Base-by-base conservation (phyloP, 129 eudicot genomes). In the Tagetes patula region DNA sequence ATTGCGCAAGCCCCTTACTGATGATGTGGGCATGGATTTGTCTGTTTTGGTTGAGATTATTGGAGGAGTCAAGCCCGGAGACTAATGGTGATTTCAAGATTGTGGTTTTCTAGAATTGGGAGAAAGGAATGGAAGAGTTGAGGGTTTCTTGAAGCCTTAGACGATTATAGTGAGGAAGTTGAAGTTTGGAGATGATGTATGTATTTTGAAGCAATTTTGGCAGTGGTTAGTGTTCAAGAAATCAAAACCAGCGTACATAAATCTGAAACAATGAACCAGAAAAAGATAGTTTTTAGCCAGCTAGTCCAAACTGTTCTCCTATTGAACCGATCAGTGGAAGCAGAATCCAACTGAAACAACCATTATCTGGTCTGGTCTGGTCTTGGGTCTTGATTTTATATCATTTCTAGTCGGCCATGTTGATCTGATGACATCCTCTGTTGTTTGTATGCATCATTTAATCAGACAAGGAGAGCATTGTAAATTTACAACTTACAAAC, bases 1-100 rank as follows among this genome's bases (percentile, higher is more conserved):
- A 84, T 52, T 88, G 85, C 65, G 85, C 71, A 32, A 88, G 86
- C 47, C 85, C 74, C 30, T 49, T 67, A 4, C 74, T 86, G 60
- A 84, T 72, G 14, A 84, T 71, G 48, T 79, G 91, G 52, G 87
- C 92, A 67, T 91, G 90, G 48, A 87, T 68, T 81, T 82, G 87
- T 59, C 84, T 86, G 82, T 70, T 3, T 73, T 73, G 77, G 13
- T 73, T 62, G 38, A 62, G 61, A 38, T 5, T 45, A 34, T 10
- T 73, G 77, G 58, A 41, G 42, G 70, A 34, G 36, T 62, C 49
- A 9, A 46, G 61, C 53, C 61, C 12, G 20, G 49, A 32, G 10
- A 62, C 70, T 8, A 46, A 48, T 46, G 45, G 48, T 47, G 70
- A 46, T 61, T 46, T 62, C 34, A 63, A 39, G 48, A 49, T 39